A percentile compares a stretch with the other conserved stretches of the same genome.
Evolutionary conservation across 345 rosid genomes (phyloP).

Genomic region (Pistacia integerrima): DNA sequence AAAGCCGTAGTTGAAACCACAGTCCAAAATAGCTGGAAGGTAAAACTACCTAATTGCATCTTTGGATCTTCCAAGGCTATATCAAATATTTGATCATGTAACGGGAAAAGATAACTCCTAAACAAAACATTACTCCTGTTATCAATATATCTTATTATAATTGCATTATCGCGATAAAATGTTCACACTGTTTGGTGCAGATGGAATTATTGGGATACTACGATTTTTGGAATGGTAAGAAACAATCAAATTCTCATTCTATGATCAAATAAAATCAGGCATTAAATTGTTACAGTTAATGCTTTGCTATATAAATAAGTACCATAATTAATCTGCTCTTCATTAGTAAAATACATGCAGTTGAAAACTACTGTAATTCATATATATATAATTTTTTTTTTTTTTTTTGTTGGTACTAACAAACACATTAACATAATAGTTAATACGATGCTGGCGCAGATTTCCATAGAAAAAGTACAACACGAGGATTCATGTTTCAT

Average conservation of each 20-base stretch:
- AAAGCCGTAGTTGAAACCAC: slow-evolving; percentile 20
- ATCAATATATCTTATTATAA: neutral
- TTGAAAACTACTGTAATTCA: neutral
- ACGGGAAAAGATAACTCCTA: no score
- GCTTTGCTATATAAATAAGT: no score
- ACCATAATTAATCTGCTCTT: no score
- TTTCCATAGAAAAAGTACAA: slow-evolving; percentile 25
- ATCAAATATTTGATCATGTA: neutral
- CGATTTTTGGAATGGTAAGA: slow-evolving; percentile 30
- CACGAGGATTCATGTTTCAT: slow-evolving; percentile 37
- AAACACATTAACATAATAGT: neutral
- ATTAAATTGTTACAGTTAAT: no score
- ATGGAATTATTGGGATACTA: slow-evolving; percentile 18
- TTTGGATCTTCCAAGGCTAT: neutral
- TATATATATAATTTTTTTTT: no score
- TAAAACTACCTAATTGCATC: neutral
- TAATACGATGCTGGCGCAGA: slow-evolving; percentile 28
- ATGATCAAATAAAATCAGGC: neutral
- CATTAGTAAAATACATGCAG: neutral
- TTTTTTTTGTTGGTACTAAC: neutral
- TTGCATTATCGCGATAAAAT: neutral
- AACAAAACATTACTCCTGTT: neutral
- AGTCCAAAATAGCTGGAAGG: slow-evolving; percentile 28
- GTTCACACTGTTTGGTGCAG: slow-evolving; percentile 2
- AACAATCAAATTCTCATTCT: neutral